Conservation (phyloP, 257 asterid genomes). For the Gentiana dahurica region DNA sequence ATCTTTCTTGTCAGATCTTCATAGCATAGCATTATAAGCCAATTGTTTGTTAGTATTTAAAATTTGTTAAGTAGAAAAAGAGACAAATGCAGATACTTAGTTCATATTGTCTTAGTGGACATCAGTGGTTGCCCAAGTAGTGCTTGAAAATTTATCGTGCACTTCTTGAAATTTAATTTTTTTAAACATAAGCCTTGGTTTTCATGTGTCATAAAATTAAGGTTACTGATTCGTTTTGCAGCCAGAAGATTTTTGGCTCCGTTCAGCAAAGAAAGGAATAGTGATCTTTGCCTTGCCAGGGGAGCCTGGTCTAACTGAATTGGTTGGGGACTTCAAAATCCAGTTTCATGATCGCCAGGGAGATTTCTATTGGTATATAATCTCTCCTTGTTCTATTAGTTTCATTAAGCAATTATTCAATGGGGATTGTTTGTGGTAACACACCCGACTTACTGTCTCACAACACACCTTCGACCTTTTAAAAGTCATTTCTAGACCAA, state of each 20-base stretch:
- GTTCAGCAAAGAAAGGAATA: conserved; percentile 72
- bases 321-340: conserved; percentile 84
- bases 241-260: conserved; percentile 97
- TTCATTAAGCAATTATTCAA: not conserved
- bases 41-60: not conserved
- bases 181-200: no score
- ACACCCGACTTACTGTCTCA: no score
- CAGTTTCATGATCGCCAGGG: conserved; percentile 95
- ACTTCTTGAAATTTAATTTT: no score
- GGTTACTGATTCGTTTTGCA: conserved; percentile 21
- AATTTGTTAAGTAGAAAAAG: not conserved
- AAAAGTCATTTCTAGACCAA: no score
- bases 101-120: no score
- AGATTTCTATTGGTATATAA: conserved; percentile 83
- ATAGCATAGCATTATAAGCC: conserved; percentile 4
- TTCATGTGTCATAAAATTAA: not conserved
- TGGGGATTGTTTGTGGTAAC: no score
- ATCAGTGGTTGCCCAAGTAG: no score
- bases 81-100: not conserved
- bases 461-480: no score
- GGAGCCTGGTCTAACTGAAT: conserved; percentile 88
- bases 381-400: conserved; percentile 11
- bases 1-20: conserved; percentile 3
- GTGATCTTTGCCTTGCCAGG: conserved; percentile 95
- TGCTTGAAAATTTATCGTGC: no score